Base-by-base conservation (phyloP, 306 rosid genomes). In the Mucuna pruriens region DNA sequence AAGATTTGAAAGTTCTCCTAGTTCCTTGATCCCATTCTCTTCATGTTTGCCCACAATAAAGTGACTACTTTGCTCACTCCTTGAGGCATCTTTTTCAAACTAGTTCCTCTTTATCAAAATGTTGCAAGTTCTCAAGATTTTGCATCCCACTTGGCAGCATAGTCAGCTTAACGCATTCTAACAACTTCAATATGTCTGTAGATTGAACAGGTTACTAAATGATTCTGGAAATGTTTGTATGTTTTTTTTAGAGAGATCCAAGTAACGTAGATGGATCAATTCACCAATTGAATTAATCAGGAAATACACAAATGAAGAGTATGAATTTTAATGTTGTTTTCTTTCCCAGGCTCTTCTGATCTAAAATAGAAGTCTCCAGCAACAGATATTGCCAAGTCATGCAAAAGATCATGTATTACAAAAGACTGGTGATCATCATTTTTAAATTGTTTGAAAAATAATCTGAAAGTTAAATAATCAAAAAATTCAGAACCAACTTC, bases 201-300 rank as follows among this genome's bases (percentile, higher is more conserved):
- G 54, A 72, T 83, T 83, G 63, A 78, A 55, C 52, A 84, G 46
- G 2, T 11, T 44, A 36, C 80, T 9, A 7, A 65, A 9, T 2
- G 77, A 61, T 9, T n/a, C 34, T 10, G 79, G 74, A 39, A 81
- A 44, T 6, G 63, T 20, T 0, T 23, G 7, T 13, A 81, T 25
- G 3, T 2, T 2, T 9, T 74, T 48, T 0, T 0, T 0, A 51
- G 80, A 81, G 9, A 81, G 51, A 23, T 62, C 66, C 31, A 81
- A 64, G n/a, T 81, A 81, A 17, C 76, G 86, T 16, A 71, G 12
- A 69, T 77, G 83, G 40, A 67, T 83, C 55, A 71, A 17, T 17
- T 82, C 42, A 34, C 48, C 73, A 2, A 82, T 45, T 31, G 74
- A 57, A 16, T n/a, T n/a, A n/a, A n/a, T 20, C 4, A 1, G 80